Base-by-base conservation (phyloP, 805 yeast genomes). In the Kuraishia ogatae region DNA sequence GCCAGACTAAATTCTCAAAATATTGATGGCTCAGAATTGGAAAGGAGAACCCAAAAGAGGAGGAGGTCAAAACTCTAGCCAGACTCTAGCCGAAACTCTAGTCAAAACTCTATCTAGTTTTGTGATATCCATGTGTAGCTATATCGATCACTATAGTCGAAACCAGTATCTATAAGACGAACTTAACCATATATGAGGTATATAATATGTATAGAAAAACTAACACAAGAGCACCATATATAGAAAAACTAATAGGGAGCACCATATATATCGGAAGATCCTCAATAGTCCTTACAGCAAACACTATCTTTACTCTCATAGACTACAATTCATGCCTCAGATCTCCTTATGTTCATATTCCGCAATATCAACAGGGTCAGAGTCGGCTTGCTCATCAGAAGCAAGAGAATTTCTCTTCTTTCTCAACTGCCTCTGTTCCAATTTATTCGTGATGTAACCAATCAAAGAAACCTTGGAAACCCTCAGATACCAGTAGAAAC, bases 401-500 rank as follows among this genome's bases (percentile, higher is more conserved):
- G 43, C 43, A 5, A 8, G 15, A 8, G 4, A 8, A 2, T 20
- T 48, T n/a, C 13, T 24, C 29, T 22, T 23, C 24, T 24, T 6
- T 22, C 26, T 48, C 28, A n/a, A 21, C 19, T 21, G 28, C 17
- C 24, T 48, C 35, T 48, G 28, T 3, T 21, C 50, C 3, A 48
- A 8, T 35, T 22, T 48, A 4, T 24, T 22, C 24, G 6, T 28
- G 51, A 50, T 8, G 39, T 17, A 28, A 4, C 51, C 43, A 13
- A 50, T 24, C 6, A 29, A 20, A 15, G 51, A 50, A 13, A 17
- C 23, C 51, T 50, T 50, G 22, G 19, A 4, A 35, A 71, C 67
- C 68, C 77, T 62, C 70, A 70, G 64, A 58, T 63, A 23, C 61
- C 66, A 73, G 58, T 73, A 74, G 52, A 69, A 66, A 22, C 50